Conservation (phyloP, 495 filamentous ascomycete genomes). For the Penicillium pulvis region DNA sequence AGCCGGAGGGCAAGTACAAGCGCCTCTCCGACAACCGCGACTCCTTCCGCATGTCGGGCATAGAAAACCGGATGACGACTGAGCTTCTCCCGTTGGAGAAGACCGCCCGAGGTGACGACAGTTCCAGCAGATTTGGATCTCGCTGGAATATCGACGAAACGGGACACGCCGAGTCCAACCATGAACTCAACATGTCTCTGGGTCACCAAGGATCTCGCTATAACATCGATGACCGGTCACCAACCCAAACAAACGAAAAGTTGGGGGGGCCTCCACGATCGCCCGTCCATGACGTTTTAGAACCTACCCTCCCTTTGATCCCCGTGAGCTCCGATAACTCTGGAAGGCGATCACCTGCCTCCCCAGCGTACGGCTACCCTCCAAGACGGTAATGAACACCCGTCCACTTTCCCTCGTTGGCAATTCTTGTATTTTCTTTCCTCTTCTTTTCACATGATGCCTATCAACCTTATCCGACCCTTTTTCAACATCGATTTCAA, state of each 20-base stretch:
- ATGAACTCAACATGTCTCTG: slow-evolving; percentile 7
- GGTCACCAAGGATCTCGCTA: slow-evolving; percentile 6
- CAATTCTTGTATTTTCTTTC: slow-evolving; percentile 3
- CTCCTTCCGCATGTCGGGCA: slow-evolving; percentile 87
- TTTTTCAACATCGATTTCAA: neutral
- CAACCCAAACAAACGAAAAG: slow-evolving; percentile 6
- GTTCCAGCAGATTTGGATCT: slow-evolving; percentile 6
- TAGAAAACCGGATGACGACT: slow-evolving; percentile 74
- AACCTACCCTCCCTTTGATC: slow-evolving; percentile 23
- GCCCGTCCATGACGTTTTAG: slow-evolving; percentile 11
- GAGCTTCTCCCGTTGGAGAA: slow-evolving; percentile 91
- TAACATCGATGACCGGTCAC: slow-evolving; percentile 12
- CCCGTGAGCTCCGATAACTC: slow-evolving; percentile 13
- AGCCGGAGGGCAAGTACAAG: slow-evolving; percentile 91
- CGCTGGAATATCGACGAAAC: slow-evolving; percentile 14
- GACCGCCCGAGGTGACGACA: slow-evolving; percentile 78
- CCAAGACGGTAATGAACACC: slow-evolving; percentile 3
- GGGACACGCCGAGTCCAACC: slow-evolving; percentile 6
- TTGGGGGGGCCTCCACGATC: slow-evolving; percentile 6
- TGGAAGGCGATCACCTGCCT: slow-evolving; percentile 9
- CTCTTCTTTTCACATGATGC: neutral
- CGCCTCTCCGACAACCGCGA: slow-evolving; percentile 92
- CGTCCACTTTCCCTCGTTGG: neutral
- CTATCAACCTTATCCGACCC: neutral
- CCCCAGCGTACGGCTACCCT: slow-evolving; percentile 1